Evolutionary conservation across 441 rosid genomes (phyloP).

Genomic region (Iberis amara): DNA sequence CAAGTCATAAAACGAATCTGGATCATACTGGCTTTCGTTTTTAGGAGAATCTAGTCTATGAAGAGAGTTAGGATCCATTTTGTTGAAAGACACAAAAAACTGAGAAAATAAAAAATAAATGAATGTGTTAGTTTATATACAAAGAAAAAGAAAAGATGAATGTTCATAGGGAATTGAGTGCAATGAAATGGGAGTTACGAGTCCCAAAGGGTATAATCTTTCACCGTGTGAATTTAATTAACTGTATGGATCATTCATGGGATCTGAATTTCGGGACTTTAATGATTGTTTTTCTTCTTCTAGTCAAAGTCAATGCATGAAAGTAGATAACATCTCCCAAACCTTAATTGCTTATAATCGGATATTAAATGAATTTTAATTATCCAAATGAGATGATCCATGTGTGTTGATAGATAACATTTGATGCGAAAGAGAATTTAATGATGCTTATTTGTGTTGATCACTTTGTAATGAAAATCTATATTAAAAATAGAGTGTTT

Average conservation of each 20-base stretch:
- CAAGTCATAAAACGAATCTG: constrained; percentile 25
- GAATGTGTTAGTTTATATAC: too few species aligned
- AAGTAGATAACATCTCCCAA: constrained; percentile 1
- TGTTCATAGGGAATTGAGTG: constrained; percentile 27
- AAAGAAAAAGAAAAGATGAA: not conserved
- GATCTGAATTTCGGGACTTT: constrained; percentile 25
- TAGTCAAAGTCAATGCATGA: constrained; percentile 31
- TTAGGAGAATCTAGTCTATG: not conserved
- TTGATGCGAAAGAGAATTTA: not conserved
- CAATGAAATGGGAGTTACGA: constrained; percentile 31
- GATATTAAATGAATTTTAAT: constrained; percentile 7
- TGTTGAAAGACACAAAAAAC: not conserved
- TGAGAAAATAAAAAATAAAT: constrained; percentile 5
- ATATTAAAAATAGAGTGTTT: not conserved
- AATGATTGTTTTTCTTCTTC: not conserved
- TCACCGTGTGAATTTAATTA: constrained; percentile 22
- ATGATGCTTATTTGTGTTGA: too few species aligned
- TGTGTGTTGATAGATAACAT: constrained; percentile 8
- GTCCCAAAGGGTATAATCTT: constrained; percentile 28
- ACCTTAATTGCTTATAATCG: not conserved
- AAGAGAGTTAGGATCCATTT: constrained; percentile 25
- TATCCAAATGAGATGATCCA: constrained; percentile 1
- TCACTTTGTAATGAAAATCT: too few species aligned
- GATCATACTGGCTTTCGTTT: constrained; percentile 3
- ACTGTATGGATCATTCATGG: constrained; percentile 14